Evolutionary conservation across 371 early-diverging fungal species (phyloP).

Genomic region (Blakeslea trispora): DNA sequence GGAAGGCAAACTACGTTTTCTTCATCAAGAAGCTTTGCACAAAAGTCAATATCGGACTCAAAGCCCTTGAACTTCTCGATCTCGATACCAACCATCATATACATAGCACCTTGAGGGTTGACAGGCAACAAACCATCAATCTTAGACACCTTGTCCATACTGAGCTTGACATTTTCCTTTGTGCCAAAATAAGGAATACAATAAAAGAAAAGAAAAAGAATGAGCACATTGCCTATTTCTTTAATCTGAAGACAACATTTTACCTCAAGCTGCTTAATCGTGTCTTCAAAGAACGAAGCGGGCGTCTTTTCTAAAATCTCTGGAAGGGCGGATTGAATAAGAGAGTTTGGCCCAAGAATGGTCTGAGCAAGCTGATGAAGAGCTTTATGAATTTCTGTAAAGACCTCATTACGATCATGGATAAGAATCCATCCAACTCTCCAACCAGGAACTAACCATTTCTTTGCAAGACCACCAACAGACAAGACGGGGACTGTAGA

Average conservation of each 20-base stretch:
- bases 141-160: slow-evolving; percentile 58
- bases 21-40: slow-evolving; percentile 79
- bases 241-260: too few species aligned
- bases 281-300: slow-evolving; percentile 66
- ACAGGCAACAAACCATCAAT: slow-evolving; percentile 80
- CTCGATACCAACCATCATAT: slow-evolving; percentile 86
- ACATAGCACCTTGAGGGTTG: slow-evolving; percentile 93
- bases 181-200: background rate
- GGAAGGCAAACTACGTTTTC: slow-evolving; percentile 88
- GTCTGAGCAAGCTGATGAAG: slow-evolving; percentile 72
- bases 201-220: too few species aligned
- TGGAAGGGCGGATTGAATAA: slow-evolving; percentile 77
- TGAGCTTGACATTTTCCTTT: slow-evolving; percentile 66
- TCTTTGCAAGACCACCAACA: slow-evolving; percentile 89
- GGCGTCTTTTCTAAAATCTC: slow-evolving; percentile 78
- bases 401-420: slow-evolving; percentile 68
- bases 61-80: slow-evolving; percentile 74
- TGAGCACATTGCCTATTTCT: too few species aligned
- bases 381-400: slow-evolving; percentile 67
- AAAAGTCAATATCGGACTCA: slow-evolving; percentile 76
- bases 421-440: slow-evolving; percentile 88
- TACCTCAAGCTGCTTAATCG: slow-evolving; percentile 69
- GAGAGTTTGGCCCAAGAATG: slow-evolving; percentile 83
- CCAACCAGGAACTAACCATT: slow-evolving; percentile 93
- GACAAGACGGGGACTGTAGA: slow-evolving; percentile 81